These are phyloP conservation scores for Naematelia encephala DNA, from an alignment of 768 basidiomycete species.

Conservation along the genomic window DNA sequence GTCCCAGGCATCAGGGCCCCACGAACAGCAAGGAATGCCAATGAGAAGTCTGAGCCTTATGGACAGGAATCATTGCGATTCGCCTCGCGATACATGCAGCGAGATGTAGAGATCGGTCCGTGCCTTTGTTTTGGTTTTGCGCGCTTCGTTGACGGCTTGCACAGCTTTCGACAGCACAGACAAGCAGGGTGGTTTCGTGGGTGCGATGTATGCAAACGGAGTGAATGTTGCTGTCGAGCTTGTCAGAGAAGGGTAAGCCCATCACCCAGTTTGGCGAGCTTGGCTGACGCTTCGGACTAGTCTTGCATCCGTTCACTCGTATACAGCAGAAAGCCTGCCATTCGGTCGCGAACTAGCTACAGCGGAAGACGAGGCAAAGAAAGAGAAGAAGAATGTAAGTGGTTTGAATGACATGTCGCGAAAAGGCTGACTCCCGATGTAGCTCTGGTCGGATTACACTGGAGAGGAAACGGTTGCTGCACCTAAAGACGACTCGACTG, in stretches of 20 bases:
- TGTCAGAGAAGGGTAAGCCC: slow-evolving; percentile 65
- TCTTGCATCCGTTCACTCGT: slow-evolving; percentile 78
- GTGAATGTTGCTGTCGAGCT: slow-evolving; percentile 84
- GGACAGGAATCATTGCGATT: slow-evolving; percentile 80
- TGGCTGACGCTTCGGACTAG: no score
- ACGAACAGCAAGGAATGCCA: slow-evolving; percentile 69
- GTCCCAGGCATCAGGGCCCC: slow-evolving; percentile 79
- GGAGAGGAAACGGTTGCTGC: slow-evolving; percentile 59
- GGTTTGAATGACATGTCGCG: not conserved
- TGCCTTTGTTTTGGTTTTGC: not conserved
- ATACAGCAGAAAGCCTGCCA: slow-evolving; percentile 75
- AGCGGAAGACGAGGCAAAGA: slow-evolving; percentile 86
- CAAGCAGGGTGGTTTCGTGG: slow-evolving; percentile 95
- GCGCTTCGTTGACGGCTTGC: not conserved
- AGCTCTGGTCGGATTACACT: slow-evolving; percentile 87
- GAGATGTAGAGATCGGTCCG: slow-evolving; percentile 79
- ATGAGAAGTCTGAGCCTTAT: slow-evolving; percentile 85
- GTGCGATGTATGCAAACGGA: slow-evolving; percentile 74
- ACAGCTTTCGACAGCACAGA: slow-evolving; percentile 74
- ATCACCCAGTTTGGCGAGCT: not conserved
- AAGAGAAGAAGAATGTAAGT: slow-evolving; percentile 69
- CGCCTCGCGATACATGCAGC: slow-evolving; percentile 80
- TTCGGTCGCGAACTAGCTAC: slow-evolving; percentile 77
- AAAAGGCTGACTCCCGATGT: slow-evolving; percentile 3
- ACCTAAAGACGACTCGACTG: slow-evolving; percentile 41